Evolutionary conservation across 768 basidiomycete species (phyloP).

Genomic region (Boletus subparvulus): DNA sequence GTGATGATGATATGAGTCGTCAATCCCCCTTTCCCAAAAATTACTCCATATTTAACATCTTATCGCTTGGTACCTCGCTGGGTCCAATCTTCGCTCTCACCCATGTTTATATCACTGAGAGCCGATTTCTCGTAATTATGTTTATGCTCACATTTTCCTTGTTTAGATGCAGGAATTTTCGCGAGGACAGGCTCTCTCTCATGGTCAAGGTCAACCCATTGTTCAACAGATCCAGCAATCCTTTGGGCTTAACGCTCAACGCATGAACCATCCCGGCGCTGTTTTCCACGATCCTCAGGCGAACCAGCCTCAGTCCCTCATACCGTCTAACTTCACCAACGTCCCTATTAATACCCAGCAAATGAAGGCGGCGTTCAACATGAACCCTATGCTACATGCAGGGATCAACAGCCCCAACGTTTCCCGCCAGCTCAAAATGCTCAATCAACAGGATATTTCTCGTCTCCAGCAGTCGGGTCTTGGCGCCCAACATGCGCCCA

Average conservation of each 20-base stretch:
- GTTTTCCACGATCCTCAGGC: slow-evolving; percentile 39
- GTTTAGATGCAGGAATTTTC: slow-evolving; percentile 47
- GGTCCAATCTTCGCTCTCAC: slow-evolving; percentile 1
- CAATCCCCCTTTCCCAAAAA: slow-evolving; percentile 20
- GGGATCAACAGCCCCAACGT: slow-evolving; percentile 30
- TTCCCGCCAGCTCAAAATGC: slow-evolving; percentile 44
- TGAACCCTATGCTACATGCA: slow-evolving; percentile 40
- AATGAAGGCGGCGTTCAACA: slow-evolving; percentile 31
- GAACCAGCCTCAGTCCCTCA: slow-evolving; percentile 30
- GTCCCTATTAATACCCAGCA: slow-evolving; percentile 38
- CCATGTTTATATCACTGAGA: slow-evolving; percentile 3
- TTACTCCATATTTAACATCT: slow-evolving; percentile 11
- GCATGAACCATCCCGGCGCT: slow-evolving; percentile 37
- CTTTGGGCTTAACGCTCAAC: slow-evolving; percentile 37
- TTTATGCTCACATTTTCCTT: slow-evolving; percentile 24
- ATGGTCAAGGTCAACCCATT: slow-evolving; percentile 38
- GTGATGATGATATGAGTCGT: slow-evolving; percentile 12
- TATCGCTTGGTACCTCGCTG: slow-evolving; percentile 8
- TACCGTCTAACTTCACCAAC: slow-evolving; percentile 40
- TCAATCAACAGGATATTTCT: slow-evolving; percentile 41
- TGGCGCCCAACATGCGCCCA: slow-evolving; percentile 36
- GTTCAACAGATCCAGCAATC: slow-evolving; percentile 46
- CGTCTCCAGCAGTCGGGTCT: slow-evolving; percentile 34
- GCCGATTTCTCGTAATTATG: slow-evolving; percentile 13
- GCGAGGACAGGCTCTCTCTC: slow-evolving; percentile 42